Evolutionary conservation across 306 rosid genomes (phyloP), one percentile per base, ranked within the genome.

Genomic region (Lathyrus tuberosus): DNA sequence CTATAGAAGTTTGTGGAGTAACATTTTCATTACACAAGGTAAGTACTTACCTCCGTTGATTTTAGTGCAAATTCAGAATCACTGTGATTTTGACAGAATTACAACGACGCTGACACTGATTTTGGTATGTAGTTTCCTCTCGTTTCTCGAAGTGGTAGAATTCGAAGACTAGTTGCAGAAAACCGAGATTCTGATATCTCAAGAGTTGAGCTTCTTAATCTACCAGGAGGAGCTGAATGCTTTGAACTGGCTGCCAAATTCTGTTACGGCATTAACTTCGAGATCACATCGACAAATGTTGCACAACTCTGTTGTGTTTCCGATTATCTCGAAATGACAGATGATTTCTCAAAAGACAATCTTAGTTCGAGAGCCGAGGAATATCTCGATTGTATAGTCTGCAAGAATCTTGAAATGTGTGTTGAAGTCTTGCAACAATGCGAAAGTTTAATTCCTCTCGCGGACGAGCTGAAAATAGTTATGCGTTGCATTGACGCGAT

Each of bases 231-330:
- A 0, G 90, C 95, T 11, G 99, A 95, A 67, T 59, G 97, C 15
- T 95, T 95, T 57, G 97, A 95, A 68, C 77, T 91, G 72, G 99
- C 94, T 10, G 99, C 99, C 10, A 95, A 95, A 71, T 95, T 95
- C 74, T 95, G 97, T 79, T 95, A 95, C 28, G 99, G 99, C 0
- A 87, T 95, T 9, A 95, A 95, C 86, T 95, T 95, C 12, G 97
- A 95, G 82, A 95, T 95, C 14, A 95, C 93, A 15, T 84, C 99
- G 1, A 51, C 77, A 37, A 95, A 95, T 70, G 97, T 91, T 65
- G 92, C 96, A 2, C 96, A 91, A 70, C 90, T 95, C n/a, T 89
- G 87, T 65, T 95, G 99, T 71, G 82, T 85, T 16, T 83, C 91
- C 4, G 96, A 95, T 78, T 95, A 83, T 83, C 97, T 95, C 2